These are phyloP conservation scores for Sporothrix inflata DNA, from an alignment of 2,329 filamentous ascomycete genomes.

Conservation along the genomic window DNA sequence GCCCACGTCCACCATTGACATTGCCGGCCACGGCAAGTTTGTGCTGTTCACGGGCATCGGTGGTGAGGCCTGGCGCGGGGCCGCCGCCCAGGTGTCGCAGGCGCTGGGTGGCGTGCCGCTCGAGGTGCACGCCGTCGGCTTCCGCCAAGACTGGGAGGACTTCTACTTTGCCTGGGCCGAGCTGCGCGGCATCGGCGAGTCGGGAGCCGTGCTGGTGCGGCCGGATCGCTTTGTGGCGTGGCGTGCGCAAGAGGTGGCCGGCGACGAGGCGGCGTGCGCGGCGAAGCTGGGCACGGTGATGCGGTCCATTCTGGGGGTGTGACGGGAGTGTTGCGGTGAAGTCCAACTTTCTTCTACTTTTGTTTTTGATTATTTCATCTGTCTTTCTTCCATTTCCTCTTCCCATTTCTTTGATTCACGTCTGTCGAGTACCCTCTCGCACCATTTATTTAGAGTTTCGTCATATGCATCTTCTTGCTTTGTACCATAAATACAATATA, in stretches of 20 bases:
- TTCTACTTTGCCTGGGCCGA: conserved; percentile 63
- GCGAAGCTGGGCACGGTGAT: conserved; percentile 25
- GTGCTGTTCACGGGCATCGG: conserved; percentile 58
- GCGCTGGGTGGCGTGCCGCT: conserved; percentile 50
- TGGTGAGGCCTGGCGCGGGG: conserved; percentile 57
- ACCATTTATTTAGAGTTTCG: neutral
- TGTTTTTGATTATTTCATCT: neutral
- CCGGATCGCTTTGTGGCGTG: conserved; percentile 64
- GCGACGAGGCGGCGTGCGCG: conserved; percentile 19
- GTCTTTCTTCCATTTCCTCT: neutral
- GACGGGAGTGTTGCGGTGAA: too few relatives aligned
- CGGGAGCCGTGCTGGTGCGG: conserved; percentile 60
- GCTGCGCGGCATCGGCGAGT: conserved; percentile 57
- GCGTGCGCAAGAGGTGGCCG: conserved; percentile 39
- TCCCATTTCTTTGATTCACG: neutral
- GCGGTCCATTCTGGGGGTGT: conserved; percentile 24
- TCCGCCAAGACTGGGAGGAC: conserved; percentile 62
- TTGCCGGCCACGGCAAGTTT: conserved; percentile 60
- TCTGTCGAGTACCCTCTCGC: neutral
- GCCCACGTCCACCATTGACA: conserved; percentile 60
- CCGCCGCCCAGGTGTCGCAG: conserved; percentile 46
- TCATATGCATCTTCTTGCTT: neutral
- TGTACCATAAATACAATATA: neutral
- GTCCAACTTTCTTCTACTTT: neutral
- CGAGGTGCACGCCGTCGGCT: conserved; percentile 57